Base-by-base conservation (phyloP, 345 rosid species). In the Chamaenerion angustifolium region DNA sequence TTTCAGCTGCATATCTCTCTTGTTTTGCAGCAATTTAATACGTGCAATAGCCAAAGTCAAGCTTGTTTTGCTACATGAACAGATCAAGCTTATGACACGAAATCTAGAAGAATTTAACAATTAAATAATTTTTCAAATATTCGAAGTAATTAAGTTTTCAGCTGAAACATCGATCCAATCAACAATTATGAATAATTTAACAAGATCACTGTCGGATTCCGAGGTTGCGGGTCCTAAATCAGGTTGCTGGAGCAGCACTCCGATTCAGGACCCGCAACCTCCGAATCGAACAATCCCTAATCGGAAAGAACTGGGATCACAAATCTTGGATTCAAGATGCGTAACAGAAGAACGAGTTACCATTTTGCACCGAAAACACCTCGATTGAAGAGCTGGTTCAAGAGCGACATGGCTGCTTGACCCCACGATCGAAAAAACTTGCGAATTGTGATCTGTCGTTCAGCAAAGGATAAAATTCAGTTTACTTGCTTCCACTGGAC, bases 361-460 rank as follows among this genome's bases (percentile, higher is more conserved):
- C 97, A 81, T 77, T 83, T 85, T 31, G 95, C 65, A 60, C 80
- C 95, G 49, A 85, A 89, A 66, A 89, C 67, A 51, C 97, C 94
- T 56, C 97, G 76, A 63, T 83, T 89, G 76, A 89, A 85, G 64
- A 88, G 88, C 58, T 89, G 95, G 62, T 83, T 89, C 21, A 85
- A 70, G 60, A 89, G 86, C 48, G 97, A 89, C 97, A 85, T 85
- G 35, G 67, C 14, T 46, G 41, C 35, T 40, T 10, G 16, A 10
- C 50, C 18, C 7, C 37, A 31, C 8, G 37, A 31, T 31, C 37
- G 37, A 31, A 31, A n/a, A 31, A 31, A 31, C 37, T 31, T 31
- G 6, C 37, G 10, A 31, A 31, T 31, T 31, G 37, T 31, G 37
- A 31, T 1, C 10, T 31, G 37, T 3, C 37, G 6, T 31, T 31